Evolutionary conservation across 352 stramenopile species (phyloP).

Genomic region (Globisporangium recalcitrans): DNA sequence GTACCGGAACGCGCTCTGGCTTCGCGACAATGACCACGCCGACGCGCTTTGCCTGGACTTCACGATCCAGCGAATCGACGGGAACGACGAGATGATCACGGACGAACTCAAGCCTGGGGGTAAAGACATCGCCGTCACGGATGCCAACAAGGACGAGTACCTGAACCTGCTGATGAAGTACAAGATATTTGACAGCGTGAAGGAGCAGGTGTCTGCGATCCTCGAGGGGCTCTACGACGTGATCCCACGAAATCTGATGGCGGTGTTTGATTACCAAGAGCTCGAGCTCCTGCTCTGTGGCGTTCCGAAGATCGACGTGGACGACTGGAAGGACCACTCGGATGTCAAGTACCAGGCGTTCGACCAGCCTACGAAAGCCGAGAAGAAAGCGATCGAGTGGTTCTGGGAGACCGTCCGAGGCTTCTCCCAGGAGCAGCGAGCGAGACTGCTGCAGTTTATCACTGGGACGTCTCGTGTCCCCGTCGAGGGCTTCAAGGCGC

Average conservation of each 20-base stretch:
- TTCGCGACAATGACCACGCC: constrained; percentile 60
- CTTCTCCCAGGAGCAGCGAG: constrained; percentile 84
- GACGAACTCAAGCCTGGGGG: constrained; percentile 91
- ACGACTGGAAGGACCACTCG: constrained; percentile 85
- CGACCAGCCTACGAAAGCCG: constrained; percentile 47
- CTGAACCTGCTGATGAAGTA: constrained; percentile 92
- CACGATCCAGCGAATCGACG: constrained; percentile 48
- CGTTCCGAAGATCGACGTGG: constrained; percentile 85
- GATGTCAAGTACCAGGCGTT: constrained; percentile 72
- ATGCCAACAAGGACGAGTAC: constrained; percentile 95
- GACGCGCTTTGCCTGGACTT: constrained; percentile 73
- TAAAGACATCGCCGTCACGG: constrained; percentile 89
- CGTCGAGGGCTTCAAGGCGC: constrained; percentile 93
- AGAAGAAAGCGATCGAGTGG: constrained; percentile 80
- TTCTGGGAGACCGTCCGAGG: constrained; percentile 84
- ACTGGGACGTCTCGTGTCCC: constrained; percentile 88
- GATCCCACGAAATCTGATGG: constrained; percentile 81
- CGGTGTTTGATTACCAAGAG: constrained; percentile 93
- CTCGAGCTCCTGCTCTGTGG: constrained; percentile 93
- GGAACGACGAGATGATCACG: constrained; percentile 46
- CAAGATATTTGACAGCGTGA: constrained; percentile 90
- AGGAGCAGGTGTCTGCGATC: constrained; percentile 88
- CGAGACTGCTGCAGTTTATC: constrained; percentile 88
- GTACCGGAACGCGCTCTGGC: constrained; percentile 57
- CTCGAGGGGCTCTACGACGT: constrained; percentile 90